phyloP scores from a whole-genome alignment of 495 filamentous ascomycete genomes.

The Schizothecium vesticola region DNA sequence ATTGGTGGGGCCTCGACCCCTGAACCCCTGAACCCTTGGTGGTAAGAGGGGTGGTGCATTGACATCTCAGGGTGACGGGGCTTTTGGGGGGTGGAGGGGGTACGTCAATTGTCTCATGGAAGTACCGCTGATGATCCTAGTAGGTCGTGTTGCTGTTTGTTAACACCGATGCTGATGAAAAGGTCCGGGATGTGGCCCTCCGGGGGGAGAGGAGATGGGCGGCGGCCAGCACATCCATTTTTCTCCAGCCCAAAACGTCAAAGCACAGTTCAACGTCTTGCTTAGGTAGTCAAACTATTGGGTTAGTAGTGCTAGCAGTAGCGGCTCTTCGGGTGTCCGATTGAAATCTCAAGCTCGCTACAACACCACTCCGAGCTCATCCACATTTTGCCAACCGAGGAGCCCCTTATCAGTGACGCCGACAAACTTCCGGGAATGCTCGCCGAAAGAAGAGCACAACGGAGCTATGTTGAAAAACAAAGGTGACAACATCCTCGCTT shows the following conservation, averaged over 20 bases:
- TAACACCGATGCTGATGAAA: too few species aligned
- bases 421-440: neutral
- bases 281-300: neutral
- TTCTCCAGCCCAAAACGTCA: neutral
- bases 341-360: too few species aligned
- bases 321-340: too few species aligned
- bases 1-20: neutral
- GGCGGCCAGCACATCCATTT: neutral
- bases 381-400: neutral
- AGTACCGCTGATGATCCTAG: too few species aligned
- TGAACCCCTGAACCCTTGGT: neutral
- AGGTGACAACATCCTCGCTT: neutral
- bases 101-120: too few species aligned
- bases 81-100: too few species aligned
- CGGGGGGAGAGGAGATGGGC: neutral
- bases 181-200: too few species aligned
- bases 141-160: too few species aligned
- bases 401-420: neutral
- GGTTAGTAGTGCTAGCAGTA: too few species aligned
- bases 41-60: neutral
- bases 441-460: neutral
- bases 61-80: too few species aligned
- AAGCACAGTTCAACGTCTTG: neutral
- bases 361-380: neutral
- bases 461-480: neutral